These are phyloP conservation scores for Fusarium sp. DNA, from an alignment of 2,329 filamentous ascomycete genomes.

Conservation along the genomic window DNA sequence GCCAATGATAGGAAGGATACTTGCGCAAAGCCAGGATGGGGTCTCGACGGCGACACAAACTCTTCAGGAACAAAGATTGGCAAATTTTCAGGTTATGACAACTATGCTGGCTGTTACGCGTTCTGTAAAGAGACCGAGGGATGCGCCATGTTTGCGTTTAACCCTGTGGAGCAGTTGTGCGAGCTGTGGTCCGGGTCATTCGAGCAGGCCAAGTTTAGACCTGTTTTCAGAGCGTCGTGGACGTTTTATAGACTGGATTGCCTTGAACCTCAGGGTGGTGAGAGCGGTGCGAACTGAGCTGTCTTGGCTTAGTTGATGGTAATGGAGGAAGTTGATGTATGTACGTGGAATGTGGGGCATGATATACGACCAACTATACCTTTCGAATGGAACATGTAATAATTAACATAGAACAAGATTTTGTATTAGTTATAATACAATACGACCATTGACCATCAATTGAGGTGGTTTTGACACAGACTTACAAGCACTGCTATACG, in stretches of 20 bases:
- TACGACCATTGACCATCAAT: background rate
- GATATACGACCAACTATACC: background rate
- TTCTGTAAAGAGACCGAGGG: background rate
- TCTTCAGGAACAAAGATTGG: background rate
- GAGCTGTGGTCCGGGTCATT: background rate
- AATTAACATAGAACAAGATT: background rate
- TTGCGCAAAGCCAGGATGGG: background rate
- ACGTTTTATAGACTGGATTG: constrained; percentile 1
- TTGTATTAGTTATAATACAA: background rate
- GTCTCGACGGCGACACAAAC: background rate
- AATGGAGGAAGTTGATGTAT: background rate
- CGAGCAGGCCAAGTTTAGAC: background rate
- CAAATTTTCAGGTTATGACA: background rate
- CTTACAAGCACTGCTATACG: background rate
- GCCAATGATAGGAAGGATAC: background rate
- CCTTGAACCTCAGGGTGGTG: background rate
- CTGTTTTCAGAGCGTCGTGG: background rate
- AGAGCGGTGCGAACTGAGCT: background rate
- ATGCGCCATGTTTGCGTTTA: background rate
- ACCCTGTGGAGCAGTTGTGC: background rate
- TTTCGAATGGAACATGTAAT: background rate
- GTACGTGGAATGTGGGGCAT: background rate
- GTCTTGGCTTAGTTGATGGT: background rate
- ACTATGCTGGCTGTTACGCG: background rate
- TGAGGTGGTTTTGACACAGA: background rate